Evolutionary conservation across 331 rosid species (phyloP), one percentile per base, ranked within the genome.

Genomic region (Quercus tomentella): DNA sequence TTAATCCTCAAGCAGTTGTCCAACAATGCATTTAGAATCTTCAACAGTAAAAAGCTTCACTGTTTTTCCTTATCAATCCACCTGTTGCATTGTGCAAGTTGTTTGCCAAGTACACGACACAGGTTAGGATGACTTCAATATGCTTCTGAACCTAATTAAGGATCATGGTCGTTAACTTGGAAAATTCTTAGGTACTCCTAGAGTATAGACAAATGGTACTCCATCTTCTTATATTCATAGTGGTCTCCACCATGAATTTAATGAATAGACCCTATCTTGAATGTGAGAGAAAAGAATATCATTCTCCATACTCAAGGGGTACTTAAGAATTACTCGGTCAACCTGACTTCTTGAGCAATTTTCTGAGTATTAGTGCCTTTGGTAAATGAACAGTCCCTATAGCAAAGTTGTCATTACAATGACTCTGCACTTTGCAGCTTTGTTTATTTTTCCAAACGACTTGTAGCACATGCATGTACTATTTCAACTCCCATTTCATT

Each of bases 281-380:
- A 37, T 7, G 1, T 37, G 11, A 7, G 10, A 37, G 3, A 0
- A 37, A 37, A 37, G 0, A 37, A 0, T 7, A 37, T 0, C 0
- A 37, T 7, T 37, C 0, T 0, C 0, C 1, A 0, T 8, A 37
- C 11, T 37, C 1, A 37, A 0, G 10, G 11, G 12, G 1, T 2
- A 8, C 3, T 41, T 41, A 8, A 41, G 12, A 41, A 41, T 37
- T 41, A 41, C 45, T 41, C 3, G 1, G 3, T 41, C 12, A 61
- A 61, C 67, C 15, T 61, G 0, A 15, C 41, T 26, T 62, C 21
- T 2, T 26, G 5, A 14, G 41, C 21, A 62, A 2, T 26, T 2
- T 26, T 0, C 12, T 2, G 5, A 26, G 35, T 26, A 25, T 62
- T 26, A 62, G 17, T 62, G 37, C 69, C 37, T 5, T 60, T n/a